Percentiles rank a stretch among this genome's conserved stretches.
These are phyloP conservation scores for Coemansia sp. DNA, from an alignment of 192 early-diverging fungal species.

Conservation along the genomic window DNA sequence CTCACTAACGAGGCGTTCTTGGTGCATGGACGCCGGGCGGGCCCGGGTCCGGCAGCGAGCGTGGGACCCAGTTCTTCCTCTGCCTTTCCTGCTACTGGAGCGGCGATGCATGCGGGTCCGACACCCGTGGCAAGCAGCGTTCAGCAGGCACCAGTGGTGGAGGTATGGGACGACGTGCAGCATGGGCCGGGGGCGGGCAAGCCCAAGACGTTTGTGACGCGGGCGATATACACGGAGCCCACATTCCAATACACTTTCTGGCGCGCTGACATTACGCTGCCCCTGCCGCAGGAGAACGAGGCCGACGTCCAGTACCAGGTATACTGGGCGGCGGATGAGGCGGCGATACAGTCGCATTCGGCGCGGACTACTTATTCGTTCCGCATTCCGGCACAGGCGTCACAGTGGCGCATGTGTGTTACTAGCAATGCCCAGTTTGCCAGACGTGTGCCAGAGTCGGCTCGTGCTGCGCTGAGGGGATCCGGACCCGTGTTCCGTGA, in stretches of 20 bases:
- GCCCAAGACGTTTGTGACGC: slow-evolving; percentile 40
- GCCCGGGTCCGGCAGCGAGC: neutral
- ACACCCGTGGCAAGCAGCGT: slow-evolving; percentile 8
- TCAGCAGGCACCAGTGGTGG: slow-evolving; percentile 14
- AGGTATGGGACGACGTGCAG: slow-evolving; percentile 51
- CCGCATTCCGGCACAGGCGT: slow-evolving; percentile 47
- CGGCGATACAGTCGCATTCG: slow-evolving; percentile 37
- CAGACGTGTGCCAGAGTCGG: slow-evolving; percentile 27
- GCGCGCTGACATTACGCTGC: slow-evolving; percentile 34
- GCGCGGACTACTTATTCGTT: slow-evolving; percentile 39
- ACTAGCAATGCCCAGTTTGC: slow-evolving; percentile 46
- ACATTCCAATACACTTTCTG: slow-evolving; percentile 54
- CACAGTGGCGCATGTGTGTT: slow-evolving; percentile 51
- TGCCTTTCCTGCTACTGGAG: slow-evolving; percentile 2
- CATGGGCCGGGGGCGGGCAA: slow-evolving; percentile 51
- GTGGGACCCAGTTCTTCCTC: slow-evolving; percentile 5
- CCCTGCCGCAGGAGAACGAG: slow-evolving; percentile 43
- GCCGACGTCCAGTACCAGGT: slow-evolving; percentile 43
- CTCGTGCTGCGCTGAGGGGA: slow-evolving; percentile 28
- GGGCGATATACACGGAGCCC: slow-evolving; percentile 49
- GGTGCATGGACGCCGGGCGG: slow-evolving; percentile 24
- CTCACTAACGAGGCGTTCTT: slow-evolving; percentile 49
- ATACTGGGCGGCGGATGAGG: slow-evolving; percentile 45
- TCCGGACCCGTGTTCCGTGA: slow-evolving; percentile 53
- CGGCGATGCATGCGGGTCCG: slow-evolving; percentile 32